Percentiles rank a stretch among this genome's conserved stretches.
Conservation (phyloP, 306 rosid genomes). For the Prunus mongolica region DNA sequence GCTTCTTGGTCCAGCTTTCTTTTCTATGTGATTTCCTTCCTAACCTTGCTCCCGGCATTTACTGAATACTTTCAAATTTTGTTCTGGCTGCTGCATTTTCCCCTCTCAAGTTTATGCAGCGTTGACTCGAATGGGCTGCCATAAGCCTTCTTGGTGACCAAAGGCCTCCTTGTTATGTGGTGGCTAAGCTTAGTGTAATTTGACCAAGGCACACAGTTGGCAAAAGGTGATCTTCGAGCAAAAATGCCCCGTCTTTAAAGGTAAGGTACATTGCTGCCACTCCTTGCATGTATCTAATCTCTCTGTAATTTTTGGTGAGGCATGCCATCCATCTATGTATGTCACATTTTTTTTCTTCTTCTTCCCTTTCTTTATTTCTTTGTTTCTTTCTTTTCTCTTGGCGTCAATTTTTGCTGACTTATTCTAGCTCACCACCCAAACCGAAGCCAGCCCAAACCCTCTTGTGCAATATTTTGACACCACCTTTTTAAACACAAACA, state of each 20-base stretch:
- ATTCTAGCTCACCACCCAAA: conserved; percentile 25
- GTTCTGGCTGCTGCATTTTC: too few species aligned
- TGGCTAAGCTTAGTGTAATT: too few species aligned
- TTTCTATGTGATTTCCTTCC: too few species aligned
- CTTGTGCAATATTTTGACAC: neutral
- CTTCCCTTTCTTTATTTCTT: too few species aligned
- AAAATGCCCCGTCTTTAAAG: conserved; percentile 14
- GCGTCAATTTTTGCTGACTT: conserved; percentile 51
- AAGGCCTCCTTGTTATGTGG: too few species aligned
- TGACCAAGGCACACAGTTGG: too few species aligned
- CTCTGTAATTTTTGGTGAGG: conserved; percentile 22
- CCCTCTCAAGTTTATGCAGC: too few species aligned
- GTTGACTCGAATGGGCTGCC: too few species aligned
- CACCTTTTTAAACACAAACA: neutral
- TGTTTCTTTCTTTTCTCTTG: neutral
- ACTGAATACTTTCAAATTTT: too few species aligned
- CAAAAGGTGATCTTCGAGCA: neutral
- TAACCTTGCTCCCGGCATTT: too few species aligned
- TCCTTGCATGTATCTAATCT: conserved; percentile 19
- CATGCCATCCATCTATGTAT: conserved; percentile 33
- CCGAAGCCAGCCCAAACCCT: conserved; percentile 4
- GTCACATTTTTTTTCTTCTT: conserved; percentile 40
- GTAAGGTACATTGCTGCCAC: conserved; percentile 36
- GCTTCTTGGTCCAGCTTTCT: too few species aligned
- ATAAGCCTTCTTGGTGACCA: too few species aligned